Conservation (phyloP, 2,329 filamentous ascomycete genomes). For the Xylariaceae sp. region DNA sequence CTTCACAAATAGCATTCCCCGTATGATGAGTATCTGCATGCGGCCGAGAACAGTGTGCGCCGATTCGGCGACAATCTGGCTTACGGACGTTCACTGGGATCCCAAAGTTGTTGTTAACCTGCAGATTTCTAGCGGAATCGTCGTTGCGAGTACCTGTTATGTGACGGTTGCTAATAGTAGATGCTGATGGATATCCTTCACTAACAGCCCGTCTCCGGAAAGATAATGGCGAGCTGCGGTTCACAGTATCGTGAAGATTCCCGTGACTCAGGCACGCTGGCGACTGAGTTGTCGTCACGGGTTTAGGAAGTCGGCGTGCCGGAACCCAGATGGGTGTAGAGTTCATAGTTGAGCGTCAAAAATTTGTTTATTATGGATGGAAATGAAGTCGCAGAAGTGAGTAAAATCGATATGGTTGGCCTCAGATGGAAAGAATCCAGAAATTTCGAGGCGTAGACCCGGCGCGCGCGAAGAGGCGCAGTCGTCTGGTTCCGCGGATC, state of each 20-base stretch:
- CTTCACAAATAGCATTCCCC: slow-evolving; percentile 1
- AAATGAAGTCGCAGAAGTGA: background rate
- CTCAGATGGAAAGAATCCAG: too few species aligned
- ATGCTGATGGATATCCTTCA: background rate
- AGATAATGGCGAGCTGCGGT: background rate
- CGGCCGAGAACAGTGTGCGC: background rate
- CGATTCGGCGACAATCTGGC: too few species aligned
- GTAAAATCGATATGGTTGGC: too few species aligned
- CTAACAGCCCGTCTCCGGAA: background rate
- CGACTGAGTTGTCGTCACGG: background rate
- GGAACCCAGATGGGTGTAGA: background rate
- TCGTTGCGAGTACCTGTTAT: background rate
- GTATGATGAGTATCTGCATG: background rate
- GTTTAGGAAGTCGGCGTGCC: background rate
- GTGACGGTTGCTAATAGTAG: too few species aligned
- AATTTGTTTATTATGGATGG: background rate
- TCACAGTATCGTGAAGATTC: background rate
- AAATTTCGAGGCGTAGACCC: too few species aligned
- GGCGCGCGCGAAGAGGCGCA: background rate
- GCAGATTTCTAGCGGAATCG: background rate
- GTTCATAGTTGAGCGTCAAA: background rate
- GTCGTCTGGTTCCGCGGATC: background rate
- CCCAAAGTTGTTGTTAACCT: background rate
- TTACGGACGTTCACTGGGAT: background rate
- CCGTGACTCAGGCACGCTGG: background rate